Evolutionary conservation across 2,329 filamentous ascomycete genomes (phyloP).

Genomic region (Ustulina deusta): DNA sequence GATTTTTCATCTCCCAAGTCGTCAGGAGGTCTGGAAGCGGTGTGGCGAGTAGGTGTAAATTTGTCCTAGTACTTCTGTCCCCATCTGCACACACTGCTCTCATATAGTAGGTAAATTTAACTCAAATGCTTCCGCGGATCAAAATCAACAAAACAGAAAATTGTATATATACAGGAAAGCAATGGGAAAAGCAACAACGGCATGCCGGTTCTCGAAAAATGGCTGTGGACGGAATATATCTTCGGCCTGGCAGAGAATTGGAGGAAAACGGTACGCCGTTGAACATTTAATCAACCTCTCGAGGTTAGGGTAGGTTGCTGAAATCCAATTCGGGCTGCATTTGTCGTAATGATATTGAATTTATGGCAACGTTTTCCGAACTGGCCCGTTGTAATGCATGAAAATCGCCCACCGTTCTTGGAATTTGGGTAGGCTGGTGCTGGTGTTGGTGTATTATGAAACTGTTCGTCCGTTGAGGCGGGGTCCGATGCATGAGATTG

Average conservation of each 20-base stretch:
- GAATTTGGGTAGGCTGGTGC: slow-evolving; percentile 50
- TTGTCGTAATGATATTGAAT: slow-evolving; percentile 52
- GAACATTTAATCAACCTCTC: background rate
- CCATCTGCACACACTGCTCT: background rate
- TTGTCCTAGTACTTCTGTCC: slow-evolving; percentile 13
- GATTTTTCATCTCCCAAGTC: background rate
- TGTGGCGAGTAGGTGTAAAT: background rate
- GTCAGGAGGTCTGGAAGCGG: background rate
- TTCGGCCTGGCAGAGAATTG: background rate
- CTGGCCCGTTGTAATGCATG: slow-evolving; percentile 62
- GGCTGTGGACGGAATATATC: background rate
- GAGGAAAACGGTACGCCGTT: background rate
- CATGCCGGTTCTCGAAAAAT: background rate
- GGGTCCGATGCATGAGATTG: slow-evolving; percentile 52
- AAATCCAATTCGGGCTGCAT: slow-evolving; percentile 58
- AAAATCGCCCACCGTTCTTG: slow-evolving; percentile 62
- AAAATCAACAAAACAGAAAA: slow-evolving; percentile 13
- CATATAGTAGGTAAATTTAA: slow-evolving; percentile 17
- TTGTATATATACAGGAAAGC: slow-evolving; percentile 35
- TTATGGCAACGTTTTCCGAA: slow-evolving; percentile 55
- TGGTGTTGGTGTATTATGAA: slow-evolving; percentile 55
- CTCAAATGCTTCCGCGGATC: background rate
- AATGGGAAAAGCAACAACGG: background rate
- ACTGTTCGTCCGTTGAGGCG: slow-evolving; percentile 55
- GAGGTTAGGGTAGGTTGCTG: slow-evolving; percentile 52